Percentiles rank a stretch among this genome's conserved stretches.
These are phyloP conservation scores for Dionaea muscipula DNA, from an alignment of 179 eudicot genomes.

Conservation along the genomic window DNA sequence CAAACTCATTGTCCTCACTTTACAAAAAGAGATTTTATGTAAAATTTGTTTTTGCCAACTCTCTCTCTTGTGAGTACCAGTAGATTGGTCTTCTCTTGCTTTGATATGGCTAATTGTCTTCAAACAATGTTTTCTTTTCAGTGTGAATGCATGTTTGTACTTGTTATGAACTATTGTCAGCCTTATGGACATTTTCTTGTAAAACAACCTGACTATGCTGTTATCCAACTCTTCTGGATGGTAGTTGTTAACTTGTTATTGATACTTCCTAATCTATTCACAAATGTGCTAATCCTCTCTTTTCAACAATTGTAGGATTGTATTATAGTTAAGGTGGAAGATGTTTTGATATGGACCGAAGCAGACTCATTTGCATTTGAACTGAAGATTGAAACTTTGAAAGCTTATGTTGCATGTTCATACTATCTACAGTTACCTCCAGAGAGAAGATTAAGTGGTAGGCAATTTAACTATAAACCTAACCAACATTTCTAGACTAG, in stretches of 20 bases:
- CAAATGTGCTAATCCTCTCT: neutral
- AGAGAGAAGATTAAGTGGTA: conserved; percentile 65
- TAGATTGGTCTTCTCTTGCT: too few species aligned
- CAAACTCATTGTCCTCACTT: neutral
- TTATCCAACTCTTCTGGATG: neutral
- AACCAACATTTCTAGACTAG: too few species aligned
- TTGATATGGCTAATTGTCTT: too few species aligned
- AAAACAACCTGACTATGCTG: neutral
- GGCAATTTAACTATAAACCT: conserved; percentile 2
- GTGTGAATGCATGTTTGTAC: too few species aligned
- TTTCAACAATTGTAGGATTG: conserved; percentile 30
- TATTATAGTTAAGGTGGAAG: conserved; percentile 47
- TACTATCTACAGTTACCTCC: conserved; percentile 58
- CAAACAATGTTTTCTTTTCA: too few species aligned
- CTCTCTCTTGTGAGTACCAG: too few species aligned
- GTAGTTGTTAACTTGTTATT: neutral
- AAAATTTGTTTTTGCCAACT: neutral
- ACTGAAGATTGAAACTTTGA: conserved; percentile 45
- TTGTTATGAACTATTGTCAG: too few species aligned
- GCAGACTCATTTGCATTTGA: conserved; percentile 29
- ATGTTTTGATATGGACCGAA: conserved; percentile 34
- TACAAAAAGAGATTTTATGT: neutral
- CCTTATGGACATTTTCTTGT: neutral
- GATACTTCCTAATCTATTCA: neutral
- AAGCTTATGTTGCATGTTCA: conserved; percentile 72